Percentiles rank a stretch among this genome's conserved stretches.
Evolutionary conservation across 352 stramenopile genomes (phyloP).

Genomic region (Globisporangium cystogenes): DNA sequence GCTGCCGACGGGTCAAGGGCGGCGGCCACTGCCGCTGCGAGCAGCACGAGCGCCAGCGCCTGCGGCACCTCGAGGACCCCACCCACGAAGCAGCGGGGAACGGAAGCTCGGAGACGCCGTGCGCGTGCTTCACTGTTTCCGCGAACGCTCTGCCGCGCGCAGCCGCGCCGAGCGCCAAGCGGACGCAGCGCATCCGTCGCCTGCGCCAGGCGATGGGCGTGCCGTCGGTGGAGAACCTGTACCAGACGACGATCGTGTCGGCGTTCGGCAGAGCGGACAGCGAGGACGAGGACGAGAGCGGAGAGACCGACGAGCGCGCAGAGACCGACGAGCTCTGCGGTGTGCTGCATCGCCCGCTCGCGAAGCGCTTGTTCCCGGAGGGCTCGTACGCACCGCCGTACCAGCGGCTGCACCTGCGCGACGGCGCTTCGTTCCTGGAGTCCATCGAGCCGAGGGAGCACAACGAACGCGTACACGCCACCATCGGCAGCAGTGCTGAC

Average conservation of each 20-base stretch:
- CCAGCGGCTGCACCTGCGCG: conserved; percentile 28
- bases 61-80: conserved; percentile 2
- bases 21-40: conserved; percentile 60
- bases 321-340: conserved; percentile 19
- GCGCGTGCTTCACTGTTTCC: conserved; percentile 31
- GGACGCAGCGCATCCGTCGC: conserved; percentile 23
- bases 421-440: conserved; percentile 37
- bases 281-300: conserved; percentile 15
- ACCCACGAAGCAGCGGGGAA: conserved; percentile 6
- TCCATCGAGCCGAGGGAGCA: conserved; percentile 29
- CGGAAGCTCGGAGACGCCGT: conserved; percentile 3
- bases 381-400: conserved; percentile 25
- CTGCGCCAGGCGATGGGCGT: conserved; percentile 30
- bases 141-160: not conserved
- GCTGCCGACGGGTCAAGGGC: conserved; percentile 29
- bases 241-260: conserved; percentile 23
- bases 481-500: not conserved
- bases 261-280: not conserved
- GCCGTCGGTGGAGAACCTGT: conserved; percentile 37
- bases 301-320: conserved; percentile 16
- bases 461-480: not conserved
- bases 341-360: conserved; percentile 20
- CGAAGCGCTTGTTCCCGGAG: conserved; percentile 18
- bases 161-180: conserved; percentile 2
- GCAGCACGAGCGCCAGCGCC: conserved; percentile 31